Percentiles rank a stretch among this genome's conserved stretches.
phyloP scores from a whole-genome alignment of 768 basidiomycete species.

The Lanmaoa pseudosensibilis region DNA sequence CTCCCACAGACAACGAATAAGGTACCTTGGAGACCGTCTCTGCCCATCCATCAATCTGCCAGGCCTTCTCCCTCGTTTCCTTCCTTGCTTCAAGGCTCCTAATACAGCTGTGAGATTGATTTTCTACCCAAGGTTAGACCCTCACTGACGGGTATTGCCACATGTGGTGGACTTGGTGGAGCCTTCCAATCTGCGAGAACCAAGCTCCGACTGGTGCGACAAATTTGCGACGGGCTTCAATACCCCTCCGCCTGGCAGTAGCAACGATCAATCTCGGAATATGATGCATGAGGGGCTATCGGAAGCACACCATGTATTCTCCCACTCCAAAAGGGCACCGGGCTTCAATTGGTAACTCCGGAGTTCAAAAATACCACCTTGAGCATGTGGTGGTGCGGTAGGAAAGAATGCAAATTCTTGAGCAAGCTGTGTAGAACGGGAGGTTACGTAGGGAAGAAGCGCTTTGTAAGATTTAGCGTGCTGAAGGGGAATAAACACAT shows the following conservation, averaged over 20 bases:
- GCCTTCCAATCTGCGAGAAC: slow-evolving; percentile 84
- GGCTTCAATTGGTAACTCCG: slow-evolving; percentile 86
- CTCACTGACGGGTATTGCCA: slow-evolving; percentile 90
- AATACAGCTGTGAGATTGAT: slow-evolving; percentile 11
- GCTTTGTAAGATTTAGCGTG: slow-evolving; percentile 67
- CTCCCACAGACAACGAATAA: slow-evolving; percentile 15
- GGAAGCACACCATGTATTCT: slow-evolving; percentile 72
- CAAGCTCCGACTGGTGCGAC: slow-evolving; percentile 88
- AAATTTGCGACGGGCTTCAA: slow-evolving; percentile 88
- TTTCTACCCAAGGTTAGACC: slow-evolving; percentile 3
- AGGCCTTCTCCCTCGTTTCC: slow-evolving; percentile 83
- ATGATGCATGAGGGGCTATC: background rate
- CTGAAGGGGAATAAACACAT: slow-evolving; percentile 33
- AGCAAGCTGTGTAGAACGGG: slow-evolving; percentile 74
- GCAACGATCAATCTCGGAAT: slow-evolving; percentile 1
- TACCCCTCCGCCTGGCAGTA: slow-evolving; percentile 75
- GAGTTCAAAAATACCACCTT: slow-evolving; percentile 93
- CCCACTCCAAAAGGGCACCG: slow-evolving; percentile 93
- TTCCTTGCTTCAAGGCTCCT: slow-evolving; percentile 80
- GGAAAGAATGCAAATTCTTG: slow-evolving; percentile 97
- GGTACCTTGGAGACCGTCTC: slow-evolving; percentile 87
- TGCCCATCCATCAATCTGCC: slow-evolving; percentile 95
- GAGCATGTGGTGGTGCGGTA: slow-evolving; percentile 79
- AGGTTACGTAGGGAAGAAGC: slow-evolving; percentile 74
- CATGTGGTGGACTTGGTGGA: slow-evolving; percentile 91